Percentiles rank a stretch among this genome's conserved stretches.
phyloP scores from a whole-genome alignment of 306 rosid genomes.

The Spatholobus suberectus region DNA sequence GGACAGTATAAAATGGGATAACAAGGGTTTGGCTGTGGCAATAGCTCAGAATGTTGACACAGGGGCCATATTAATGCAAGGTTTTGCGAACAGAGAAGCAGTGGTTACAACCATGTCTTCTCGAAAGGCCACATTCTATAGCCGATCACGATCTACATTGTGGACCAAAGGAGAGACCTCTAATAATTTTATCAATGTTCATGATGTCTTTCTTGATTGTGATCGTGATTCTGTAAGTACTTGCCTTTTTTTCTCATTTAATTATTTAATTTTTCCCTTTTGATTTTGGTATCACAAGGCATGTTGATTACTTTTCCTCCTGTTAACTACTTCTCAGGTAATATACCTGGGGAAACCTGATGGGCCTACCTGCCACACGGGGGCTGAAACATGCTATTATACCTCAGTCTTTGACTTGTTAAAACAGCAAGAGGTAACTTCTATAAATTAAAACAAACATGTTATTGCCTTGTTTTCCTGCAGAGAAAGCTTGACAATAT shows the following conservation, averaged over 20 bases:
- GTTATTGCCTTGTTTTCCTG: background rate
- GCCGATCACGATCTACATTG: conserved; percentile 78
- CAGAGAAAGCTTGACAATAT: background rate
- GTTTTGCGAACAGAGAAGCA: conserved; percentile 88
- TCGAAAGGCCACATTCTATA: conserved; percentile 84
- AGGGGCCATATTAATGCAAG: conserved; percentile 94
- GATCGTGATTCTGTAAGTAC: conserved; percentile 86
- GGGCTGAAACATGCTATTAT: conserved; percentile 86
- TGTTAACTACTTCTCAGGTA: conserved; percentile 58
- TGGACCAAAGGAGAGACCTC: conserved; percentile 99
- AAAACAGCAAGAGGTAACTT: conserved; percentile 64
- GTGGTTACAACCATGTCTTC: conserved; percentile 61
- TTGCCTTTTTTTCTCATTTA: conserved; percentile 13
- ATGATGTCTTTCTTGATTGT: conserved; percentile 81
- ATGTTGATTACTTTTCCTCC: conserved; percentile 7
- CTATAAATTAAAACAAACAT: background rate
- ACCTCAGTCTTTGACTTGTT: conserved; percentile 63
- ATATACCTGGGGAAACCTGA: conserved; percentile 93
- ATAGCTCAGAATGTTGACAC: conserved; percentile 93
- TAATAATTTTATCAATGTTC: conserved; percentile 84
- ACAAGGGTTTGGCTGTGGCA: conserved; percentile 87
- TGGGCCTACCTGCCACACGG: conserved; percentile 97
- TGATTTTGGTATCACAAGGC: background rate
- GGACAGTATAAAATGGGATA: conserved; percentile 83
- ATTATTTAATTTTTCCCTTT: background rate